Percentiles rank a stretch among this genome's conserved stretches.
These are phyloP conservation scores for Russula compacta DNA, from an alignment of 768 basidiomycete genomes.

Conservation along the genomic window DNA sequence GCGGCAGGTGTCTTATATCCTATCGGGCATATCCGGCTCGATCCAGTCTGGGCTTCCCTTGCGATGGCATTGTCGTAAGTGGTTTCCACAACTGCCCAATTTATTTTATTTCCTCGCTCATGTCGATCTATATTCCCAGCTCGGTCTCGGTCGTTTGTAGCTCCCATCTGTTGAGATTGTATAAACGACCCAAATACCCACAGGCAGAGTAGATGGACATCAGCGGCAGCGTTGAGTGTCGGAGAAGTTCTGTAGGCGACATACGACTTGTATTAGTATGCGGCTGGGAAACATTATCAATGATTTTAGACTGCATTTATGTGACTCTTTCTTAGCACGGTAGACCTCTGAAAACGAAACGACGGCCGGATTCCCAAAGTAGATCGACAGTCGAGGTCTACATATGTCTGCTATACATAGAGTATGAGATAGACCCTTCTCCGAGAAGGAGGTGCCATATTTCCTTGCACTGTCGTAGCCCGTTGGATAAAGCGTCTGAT, in stretches of 20 bases:
- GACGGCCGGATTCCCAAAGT: slow-evolving; percentile 74
- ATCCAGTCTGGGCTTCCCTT: slow-evolving; percentile 73
- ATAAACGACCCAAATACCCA: slow-evolving; percentile 27
- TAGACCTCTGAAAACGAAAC: slow-evolving; percentile 64
- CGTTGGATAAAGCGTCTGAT: slow-evolving; percentile 39
- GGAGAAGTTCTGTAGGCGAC: not conserved
- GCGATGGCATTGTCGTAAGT: slow-evolving; percentile 67
- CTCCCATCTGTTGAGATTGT: slow-evolving; percentile 46
- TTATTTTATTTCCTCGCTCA: not conserved
- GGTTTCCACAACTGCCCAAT: not conserved
- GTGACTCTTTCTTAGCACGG: slow-evolving; percentile 47
- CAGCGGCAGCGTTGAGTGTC: too few relatives aligned
- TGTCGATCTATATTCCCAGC: slow-evolving; percentile 27
- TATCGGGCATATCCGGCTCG: slow-evolving; percentile 51
- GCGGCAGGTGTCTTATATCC: slow-evolving; percentile 76
- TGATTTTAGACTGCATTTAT: slow-evolving; percentile 23
- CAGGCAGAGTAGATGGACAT: not conserved
- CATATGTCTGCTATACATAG: slow-evolving; percentile 62
- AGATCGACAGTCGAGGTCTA: slow-evolving; percentile 88
- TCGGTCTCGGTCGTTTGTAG: slow-evolving; percentile 57
- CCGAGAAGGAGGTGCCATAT: slow-evolving; percentile 70
- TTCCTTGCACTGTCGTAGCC: slow-evolving; percentile 58
- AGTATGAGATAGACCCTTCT: slow-evolving; percentile 69
- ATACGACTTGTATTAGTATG: slow-evolving; percentile 1
- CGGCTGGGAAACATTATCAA: not conserved